phyloP scores from a whole-genome alignment of 257 asterid genomes.

The Solanum medicagineum region DNA sequence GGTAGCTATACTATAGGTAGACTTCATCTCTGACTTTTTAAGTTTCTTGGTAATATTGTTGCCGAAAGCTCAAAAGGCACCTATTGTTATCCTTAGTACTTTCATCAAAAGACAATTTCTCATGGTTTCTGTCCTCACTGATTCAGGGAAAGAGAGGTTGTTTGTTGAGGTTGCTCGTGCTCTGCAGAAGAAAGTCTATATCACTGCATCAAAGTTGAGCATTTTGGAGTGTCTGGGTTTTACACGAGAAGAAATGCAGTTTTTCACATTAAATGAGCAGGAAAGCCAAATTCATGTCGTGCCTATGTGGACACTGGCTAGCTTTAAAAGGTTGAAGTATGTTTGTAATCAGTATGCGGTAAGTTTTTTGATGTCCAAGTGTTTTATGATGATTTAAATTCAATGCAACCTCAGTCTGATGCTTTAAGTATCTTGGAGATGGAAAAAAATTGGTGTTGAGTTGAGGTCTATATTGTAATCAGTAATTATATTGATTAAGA shows the following conservation, averaged over 20 bases:
- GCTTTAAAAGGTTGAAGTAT: constrained; percentile 70
- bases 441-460: neutral
- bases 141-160: constrained; percentile 78
- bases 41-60: neutral
- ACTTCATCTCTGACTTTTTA: neutral
- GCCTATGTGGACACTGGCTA: constrained; percentile 90
- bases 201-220: constrained; percentile 69
- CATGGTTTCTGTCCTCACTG: neutral
- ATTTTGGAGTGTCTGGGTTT: constrained; percentile 70
- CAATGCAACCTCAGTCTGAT: neutral
- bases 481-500: neutral
- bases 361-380: constrained; percentile 2
- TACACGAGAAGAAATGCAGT: constrained; percentile 60
- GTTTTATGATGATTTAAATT: neutral
- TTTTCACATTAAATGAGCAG: constrained; percentile 68
- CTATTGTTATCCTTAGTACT: neutral
- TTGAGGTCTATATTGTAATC: neutral
- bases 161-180: constrained; percentile 79
- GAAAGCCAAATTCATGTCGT: constrained; percentile 95
- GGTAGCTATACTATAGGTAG: constrained; percentile 98
- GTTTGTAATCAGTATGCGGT: constrained; percentile 70
- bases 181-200: constrained; percentile 70
- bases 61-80: neutral
- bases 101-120: neutral
- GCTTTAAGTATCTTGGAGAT: neutral